phyloP scores from a whole-genome alignment of 176 grass and related monocot species.

The Bolboschoenus planiculmis region DNA sequence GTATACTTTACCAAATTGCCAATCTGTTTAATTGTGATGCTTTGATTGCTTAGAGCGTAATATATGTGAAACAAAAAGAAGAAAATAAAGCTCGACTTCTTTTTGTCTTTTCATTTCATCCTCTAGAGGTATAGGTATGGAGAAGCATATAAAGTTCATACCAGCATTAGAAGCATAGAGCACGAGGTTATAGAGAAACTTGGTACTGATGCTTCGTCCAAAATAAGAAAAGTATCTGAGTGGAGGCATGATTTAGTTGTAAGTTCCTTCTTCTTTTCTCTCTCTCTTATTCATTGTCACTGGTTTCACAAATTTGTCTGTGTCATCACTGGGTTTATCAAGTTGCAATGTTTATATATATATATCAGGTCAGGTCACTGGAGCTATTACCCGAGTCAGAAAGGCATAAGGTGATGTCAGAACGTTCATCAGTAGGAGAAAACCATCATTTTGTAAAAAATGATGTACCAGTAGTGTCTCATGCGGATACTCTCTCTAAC shows the following conservation, averaged over 20 bases:
- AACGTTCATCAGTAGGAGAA: not conserved
- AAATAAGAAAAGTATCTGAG: constrained; percentile 45
- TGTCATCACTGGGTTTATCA: not conserved
- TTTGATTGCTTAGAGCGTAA: not conserved
- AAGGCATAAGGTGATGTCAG: constrained; percentile 10
- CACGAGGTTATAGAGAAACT: constrained; percentile 39
- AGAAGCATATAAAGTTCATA: constrained; percentile 83
- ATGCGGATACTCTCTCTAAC: not conserved
- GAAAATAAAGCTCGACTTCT: constrained; percentile 8
- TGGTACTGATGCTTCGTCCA: constrained; percentile 45
- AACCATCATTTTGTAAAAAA: not conserved
- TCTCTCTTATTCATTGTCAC: constrained; percentile 8
- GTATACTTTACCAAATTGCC: constrained; percentile 23
- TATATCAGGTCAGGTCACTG: not conserved
- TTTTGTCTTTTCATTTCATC: constrained; percentile 19
- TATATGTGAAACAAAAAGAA: not conserved
- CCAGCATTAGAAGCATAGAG: constrained; percentile 53
- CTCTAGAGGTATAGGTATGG: constrained; percentile 60
- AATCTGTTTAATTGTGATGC: not conserved
- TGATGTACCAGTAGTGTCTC: not conserved
- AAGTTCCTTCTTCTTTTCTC: constrained; percentile 28
- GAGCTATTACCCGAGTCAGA: not conserved
- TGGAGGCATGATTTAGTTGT: constrained; percentile 87
- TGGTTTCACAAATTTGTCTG: too few species aligned
- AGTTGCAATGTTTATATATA: not conserved